Base-by-base conservation (phyloP, 768 basidiomycete species). In the Trametes coccinea region DNA sequence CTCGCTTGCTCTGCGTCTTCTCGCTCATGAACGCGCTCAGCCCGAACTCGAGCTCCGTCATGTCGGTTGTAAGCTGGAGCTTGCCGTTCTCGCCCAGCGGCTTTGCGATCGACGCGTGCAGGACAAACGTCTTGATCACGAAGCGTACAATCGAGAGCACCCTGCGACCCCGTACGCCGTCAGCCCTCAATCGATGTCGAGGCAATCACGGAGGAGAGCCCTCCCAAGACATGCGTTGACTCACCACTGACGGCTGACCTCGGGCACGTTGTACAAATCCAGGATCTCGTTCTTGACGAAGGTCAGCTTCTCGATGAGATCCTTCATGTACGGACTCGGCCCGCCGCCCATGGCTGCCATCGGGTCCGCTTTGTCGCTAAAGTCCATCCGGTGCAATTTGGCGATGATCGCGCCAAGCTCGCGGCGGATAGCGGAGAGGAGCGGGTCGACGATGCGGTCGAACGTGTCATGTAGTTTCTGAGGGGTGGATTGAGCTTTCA, bases 11-110 rank as follows among this genome's bases (percentile, higher is more conserved):
- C 52, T 80, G 79, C 57, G 62, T 45, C 52, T 67, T 68, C 51
- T 87, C 85, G 1, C 77, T 78, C 77, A 88, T 79, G 72, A 98
- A 92, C 3, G 90, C 84, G 67, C 87, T 90, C 56, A 99, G 73
- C 0, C 92, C 87, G 72, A 98, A 97, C 76, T 99, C 97, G 62
- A 98, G 81, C 72, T 94, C 92, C 0, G 95, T 91, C 94, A 98
- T 96, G 73, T 99, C 96, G 49, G 87, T 91, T 59, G 94, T 93
- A 64, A 98, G 80, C 75, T 96, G 95, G 29, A 99, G 83, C 72
- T 97, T 98, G 13, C 95, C 95, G 60, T 84, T 83, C 77, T 99
- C 97, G 5, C 94, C 90, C 4, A 98, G 80, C 0, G 95, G 95
- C 67, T 87, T 86, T 8, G 89, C 92, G 59, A 98, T 93, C 29